Evolutionary conservation across 2,329 filamentous ascomycete species (phyloP), one percentile per base, ranked within the genome.

Genomic region (Aspergillus quadricinctus): DNA sequence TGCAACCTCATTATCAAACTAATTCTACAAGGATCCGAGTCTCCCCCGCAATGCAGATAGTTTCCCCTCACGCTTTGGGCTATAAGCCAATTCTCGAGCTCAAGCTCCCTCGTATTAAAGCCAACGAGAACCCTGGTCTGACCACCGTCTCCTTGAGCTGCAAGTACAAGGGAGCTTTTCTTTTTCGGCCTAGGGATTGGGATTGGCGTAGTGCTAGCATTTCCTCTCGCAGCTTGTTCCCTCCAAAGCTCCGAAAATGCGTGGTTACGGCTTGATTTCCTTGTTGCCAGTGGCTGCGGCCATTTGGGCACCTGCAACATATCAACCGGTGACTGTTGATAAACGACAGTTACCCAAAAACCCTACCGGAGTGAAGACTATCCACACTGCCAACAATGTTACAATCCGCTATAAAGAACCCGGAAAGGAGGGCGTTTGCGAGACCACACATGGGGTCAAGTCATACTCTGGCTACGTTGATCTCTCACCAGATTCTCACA

Each of bases 351-450:
- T 76, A 14, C 75, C 74, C 17, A 60, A 70, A 2, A 64, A 72
- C 49, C 69, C 74, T 19, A 71, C 69, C 2, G 71, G 69, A 9
- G 69, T 77, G n/a, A 70, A 73, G 55, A 67, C 68, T 2, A 69
- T 76, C 49, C 68, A 64, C 49, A 74, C 72, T 17, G 70, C 74
- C 3, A 75, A 72, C 55, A 78, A 78, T 54, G 72, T 82, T 58
- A 78, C 77, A 25, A 82, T 85, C 55, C 80, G 82, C 19, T 85
- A 83, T 68, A 85, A 85, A 67, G 73, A 84, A 66, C 81, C 77
- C 3, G 81, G 81, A 3, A 82, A 70, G 52, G 68, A 72, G 43
- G 72, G 69, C 4, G 64, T 83, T 55, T 84, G 82, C 61, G 82
- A 85, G 69, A 76, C 80, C 3, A 80, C 81, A 19, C 80, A 80